Conservation (phyloP, 2,329 filamentous ascomycete genomes). For the Macroventuria anomochaeta region DNA sequence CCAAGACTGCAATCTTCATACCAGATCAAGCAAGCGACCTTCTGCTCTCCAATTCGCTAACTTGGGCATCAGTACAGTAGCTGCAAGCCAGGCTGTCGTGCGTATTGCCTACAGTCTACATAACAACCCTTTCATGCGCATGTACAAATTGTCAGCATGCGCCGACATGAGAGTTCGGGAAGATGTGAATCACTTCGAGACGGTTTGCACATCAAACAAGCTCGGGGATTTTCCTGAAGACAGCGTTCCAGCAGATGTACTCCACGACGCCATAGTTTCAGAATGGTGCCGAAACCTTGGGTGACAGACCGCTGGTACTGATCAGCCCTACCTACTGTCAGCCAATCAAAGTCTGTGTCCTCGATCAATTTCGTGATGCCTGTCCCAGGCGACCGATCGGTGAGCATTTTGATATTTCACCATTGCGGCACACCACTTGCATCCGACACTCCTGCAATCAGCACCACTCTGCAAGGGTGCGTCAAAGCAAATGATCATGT, state of each 20-base stretch:
- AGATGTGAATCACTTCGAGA: not conserved
- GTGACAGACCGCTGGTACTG: slow-evolving; percentile 11
- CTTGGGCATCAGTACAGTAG: slow-evolving; percentile 7
- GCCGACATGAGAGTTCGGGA: not conserved
- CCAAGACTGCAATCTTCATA: not conserved
- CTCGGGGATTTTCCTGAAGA: slow-evolving; percentile 17
- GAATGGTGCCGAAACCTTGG: slow-evolving; percentile 21
- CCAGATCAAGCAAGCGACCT: slow-evolving; percentile 3
- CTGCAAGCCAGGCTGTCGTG: slow-evolving; percentile 10
- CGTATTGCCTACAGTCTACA: not conserved
- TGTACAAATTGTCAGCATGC: not conserved
- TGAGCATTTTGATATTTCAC: not conserved
- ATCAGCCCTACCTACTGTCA: not conserved
- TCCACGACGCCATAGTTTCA: slow-evolving; percentile 21
- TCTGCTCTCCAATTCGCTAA: not conserved
- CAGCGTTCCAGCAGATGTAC: slow-evolving; percentile 23
- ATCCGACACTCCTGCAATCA: not conserved
- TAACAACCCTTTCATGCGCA: not conserved
- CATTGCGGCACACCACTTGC: not conserved
- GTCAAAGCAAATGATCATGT: not conserved
- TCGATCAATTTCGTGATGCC: not conserved
- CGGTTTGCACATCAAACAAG: slow-evolving; percentile 6
- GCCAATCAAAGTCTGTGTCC: not conserved
- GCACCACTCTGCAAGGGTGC: not conserved
- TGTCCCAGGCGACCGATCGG: not conserved